Evolutionary conservation across 331 rosid species (phyloP), one percentile per base, ranked within the genome.

Genomic region (Arachis monticola): DNA sequence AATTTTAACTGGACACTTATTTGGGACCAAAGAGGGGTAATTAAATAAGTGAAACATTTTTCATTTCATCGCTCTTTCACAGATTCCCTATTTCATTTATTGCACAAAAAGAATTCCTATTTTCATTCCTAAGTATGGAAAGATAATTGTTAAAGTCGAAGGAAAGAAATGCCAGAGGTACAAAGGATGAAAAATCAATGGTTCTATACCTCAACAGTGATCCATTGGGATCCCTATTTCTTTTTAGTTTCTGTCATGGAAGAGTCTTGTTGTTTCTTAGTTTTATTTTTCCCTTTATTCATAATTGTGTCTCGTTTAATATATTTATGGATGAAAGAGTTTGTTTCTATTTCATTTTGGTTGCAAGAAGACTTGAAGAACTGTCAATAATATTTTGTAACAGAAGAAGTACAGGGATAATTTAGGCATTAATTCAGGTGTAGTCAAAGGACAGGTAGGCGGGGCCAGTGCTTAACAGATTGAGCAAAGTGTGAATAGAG

Each of bases 331-430:
- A 8, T 22, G 1, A 27, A 27, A 58, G 22, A 22, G 5, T 7
- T 22, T 5, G 3, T 62, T 2, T 50, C 11, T 41, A 51, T 60
- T 73, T 68, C 47, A 13, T 79, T 67, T 67, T 67, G 58, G 51
- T 80, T 46, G 67, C 38, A 51, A 17, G 59, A 56, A 65, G 40
- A 7, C 7, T 48, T 53, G 32, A 59, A 74, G 47, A 35, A n/a
- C 62, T 83, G 72, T 35, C 48, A 60, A 47, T 40, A 77, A 73
- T 72, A 42, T 68, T 10, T 69, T 64, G 8, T 79, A 35, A 56
- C 48, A 17, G 22, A 17, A 17, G 22, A 17, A 17, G 22, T 17
- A 17, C 22, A 17, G 22, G 22, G 22, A 17, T 17, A 17, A 17
- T 17, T 17, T 17, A 17, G 22, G 22, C 22, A 17, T 17, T 17